Conservation (phyloP, 1,139 yeast species). For the Groenewaldozyma sp. region DNA sequence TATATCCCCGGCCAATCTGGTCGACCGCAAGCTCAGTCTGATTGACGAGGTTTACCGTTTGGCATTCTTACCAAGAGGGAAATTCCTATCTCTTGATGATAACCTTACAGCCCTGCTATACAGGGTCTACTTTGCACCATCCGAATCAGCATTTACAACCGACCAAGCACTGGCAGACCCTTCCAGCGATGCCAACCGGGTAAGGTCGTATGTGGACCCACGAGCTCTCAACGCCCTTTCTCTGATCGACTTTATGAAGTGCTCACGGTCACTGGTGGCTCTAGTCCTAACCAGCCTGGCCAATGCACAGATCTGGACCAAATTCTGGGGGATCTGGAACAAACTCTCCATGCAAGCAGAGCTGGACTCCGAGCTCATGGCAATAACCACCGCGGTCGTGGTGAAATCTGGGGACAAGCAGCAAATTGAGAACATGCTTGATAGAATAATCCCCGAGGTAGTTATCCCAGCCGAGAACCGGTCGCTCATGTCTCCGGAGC, state of each 20-base stretch:
- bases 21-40: constrained; percentile 17
- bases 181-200: constrained; percentile 5
- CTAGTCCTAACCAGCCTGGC: constrained; percentile 32
- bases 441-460: constrained; percentile 18
- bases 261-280: constrained; percentile 21
- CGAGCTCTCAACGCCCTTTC: constrained; percentile 5
- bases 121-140: constrained; percentile 21
- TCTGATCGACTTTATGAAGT: constrained; percentile 21
- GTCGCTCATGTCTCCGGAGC: constrained; percentile 14
- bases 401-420: constrained; percentile 23
- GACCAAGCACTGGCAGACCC: constrained; percentile 20
- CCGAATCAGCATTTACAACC: constrained; percentile 15
- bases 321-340: constrained; percentile 30
- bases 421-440: constrained; percentile 20
- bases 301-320: constrained; percentile 31
- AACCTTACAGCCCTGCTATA: constrained; percentile 21
- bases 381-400: constrained; percentile 24
- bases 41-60: constrained; percentile 23
- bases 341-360: constrained; percentile 13
- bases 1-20: constrained; percentile 5
- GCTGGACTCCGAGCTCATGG: constrained; percentile 18
- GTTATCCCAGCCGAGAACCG: constrained; percentile 8
- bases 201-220: background rate
- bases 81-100: constrained; percentile 17
- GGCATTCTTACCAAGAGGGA: constrained; percentile 24